These are phyloP conservation scores for Podila epicladia DNA, from an alignment of 192 early-diverging fungal genomes.

Conservation along the genomic window DNA sequence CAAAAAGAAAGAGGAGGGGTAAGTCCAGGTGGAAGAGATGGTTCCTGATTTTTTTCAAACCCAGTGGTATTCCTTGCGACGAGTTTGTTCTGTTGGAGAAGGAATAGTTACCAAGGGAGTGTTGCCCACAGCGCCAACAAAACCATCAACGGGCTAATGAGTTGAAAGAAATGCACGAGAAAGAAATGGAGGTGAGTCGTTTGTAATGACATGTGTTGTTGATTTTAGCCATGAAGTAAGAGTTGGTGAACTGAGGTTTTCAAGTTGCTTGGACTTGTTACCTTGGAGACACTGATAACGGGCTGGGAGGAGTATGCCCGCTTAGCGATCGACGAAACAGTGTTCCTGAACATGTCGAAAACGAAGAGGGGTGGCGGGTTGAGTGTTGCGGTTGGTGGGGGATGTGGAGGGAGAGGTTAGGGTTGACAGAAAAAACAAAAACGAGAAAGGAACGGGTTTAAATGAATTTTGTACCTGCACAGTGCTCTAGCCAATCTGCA, in stretches of 20 bases:
- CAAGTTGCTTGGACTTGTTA: neutral
- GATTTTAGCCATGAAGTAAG: neutral
- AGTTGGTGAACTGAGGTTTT: neutral
- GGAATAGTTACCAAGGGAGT: constrained; percentile 80
- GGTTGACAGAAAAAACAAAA: neutral
- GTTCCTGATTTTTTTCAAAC: no score
- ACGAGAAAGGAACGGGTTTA: neutral
- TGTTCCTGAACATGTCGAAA: constrained; percentile 30
- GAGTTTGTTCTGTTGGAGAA: neutral
- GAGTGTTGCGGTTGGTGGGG: neutral
- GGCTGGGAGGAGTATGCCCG: constrained; percentile 36
- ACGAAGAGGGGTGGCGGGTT: neutral
- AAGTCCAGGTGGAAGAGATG: neutral
- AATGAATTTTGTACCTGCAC: neutral
- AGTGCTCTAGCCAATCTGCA: neutral
- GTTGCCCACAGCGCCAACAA: constrained; percentile 90
- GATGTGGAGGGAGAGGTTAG: neutral
- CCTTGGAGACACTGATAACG: constrained; percentile 45
- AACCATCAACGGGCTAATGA: constrained; percentile 69
- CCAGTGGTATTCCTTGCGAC: no score
- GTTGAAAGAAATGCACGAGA: neutral
- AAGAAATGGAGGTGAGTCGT: neutral
- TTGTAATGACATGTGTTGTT: constrained; percentile 1
- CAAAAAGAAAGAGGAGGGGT: neutral
- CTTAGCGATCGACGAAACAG: constrained; percentile 15